Evolutionary conservation across 2,329 filamentous ascomycete genomes (phyloP).

Genomic region (Xylariaceae sp.): DNA sequence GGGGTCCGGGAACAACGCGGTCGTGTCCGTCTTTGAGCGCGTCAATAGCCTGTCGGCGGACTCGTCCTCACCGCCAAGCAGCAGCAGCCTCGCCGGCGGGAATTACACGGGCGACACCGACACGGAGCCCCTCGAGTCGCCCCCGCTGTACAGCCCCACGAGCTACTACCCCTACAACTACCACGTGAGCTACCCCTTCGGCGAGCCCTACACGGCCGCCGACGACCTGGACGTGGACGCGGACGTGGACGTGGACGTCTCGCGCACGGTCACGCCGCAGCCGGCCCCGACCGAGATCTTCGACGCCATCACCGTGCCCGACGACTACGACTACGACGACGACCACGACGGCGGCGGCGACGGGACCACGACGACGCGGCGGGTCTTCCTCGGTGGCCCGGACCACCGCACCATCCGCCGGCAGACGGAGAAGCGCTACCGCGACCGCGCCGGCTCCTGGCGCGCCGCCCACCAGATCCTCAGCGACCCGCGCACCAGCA

Average conservation of each 20-base stretch:
- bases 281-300: conserved; percentile 21
- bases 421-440: conserved; percentile 32
- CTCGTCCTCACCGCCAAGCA: conserved; percentile 34
- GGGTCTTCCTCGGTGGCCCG: conserved; percentile 19
- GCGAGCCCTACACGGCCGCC: conserved; percentile 14
- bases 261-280: conserved; percentile 24
- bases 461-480: conserved; percentile 29
- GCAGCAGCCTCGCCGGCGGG: conserved; percentile 24
- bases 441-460: conserved; percentile 37
- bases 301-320: conserved; percentile 23
- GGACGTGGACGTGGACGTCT: too few species aligned
- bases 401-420: conserved; percentile 34
- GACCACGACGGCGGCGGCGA: too few species aligned
- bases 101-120: conserved; percentile 20
- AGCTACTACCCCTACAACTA: conserved; percentile 30
- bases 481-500: conserved; percentile 33
- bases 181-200: conserved; percentile 28
- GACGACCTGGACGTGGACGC: conserved; percentile 7
- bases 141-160: conserved; percentile 18
- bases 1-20: conserved; percentile 21
- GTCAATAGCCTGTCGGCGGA: conserved; percentile 41
- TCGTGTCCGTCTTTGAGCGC: conserved; percentile 43
- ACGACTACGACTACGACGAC: conserved; percentile 24
- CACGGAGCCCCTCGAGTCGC: conserved; percentile 22
- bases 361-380: conserved; percentile 14